Evolutionary conservation across 345 rosid species (phyloP).

Genomic region (Arabidopsis suecica): DNA sequence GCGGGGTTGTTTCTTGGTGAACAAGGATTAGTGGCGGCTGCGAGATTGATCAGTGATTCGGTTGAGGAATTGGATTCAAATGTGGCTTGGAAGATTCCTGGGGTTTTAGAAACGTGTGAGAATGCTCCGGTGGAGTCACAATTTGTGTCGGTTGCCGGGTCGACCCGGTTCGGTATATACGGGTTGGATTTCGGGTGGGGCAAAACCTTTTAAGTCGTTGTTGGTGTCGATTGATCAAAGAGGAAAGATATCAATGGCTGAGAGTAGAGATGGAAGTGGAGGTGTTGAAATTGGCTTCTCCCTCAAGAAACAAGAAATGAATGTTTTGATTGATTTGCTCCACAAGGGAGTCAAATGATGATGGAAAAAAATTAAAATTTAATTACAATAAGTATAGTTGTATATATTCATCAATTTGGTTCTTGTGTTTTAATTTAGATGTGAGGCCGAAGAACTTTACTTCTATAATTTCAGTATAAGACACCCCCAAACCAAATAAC

Average conservation of each 20-base stretch:
- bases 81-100: background rate
- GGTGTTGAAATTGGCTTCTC: conserved; percentile 3
- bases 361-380: no score
- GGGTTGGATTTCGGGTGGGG: background rate
- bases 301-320: background rate
- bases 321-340: background rate
- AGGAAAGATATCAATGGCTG: background rate
- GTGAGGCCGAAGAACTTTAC: no score
- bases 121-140: background rate
- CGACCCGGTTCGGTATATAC: background rate
- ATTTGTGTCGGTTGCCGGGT: background rate
- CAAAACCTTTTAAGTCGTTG: background rate
- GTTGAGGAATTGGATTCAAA: background rate
- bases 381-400: no score
- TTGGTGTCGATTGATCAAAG: background rate
- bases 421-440: no score
- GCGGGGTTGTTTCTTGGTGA: background rate
- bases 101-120: background rate
- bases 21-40: background rate
- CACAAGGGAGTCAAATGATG: background rate
- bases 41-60: background rate
- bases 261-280: background rate
- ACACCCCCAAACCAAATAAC: no score
- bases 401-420: no score
- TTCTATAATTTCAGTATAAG: no score